These are phyloP conservation scores for Parachaetomium inaequale DNA, from an alignment of 495 filamentous ascomycete genomes.

Conservation along the genomic window DNA sequence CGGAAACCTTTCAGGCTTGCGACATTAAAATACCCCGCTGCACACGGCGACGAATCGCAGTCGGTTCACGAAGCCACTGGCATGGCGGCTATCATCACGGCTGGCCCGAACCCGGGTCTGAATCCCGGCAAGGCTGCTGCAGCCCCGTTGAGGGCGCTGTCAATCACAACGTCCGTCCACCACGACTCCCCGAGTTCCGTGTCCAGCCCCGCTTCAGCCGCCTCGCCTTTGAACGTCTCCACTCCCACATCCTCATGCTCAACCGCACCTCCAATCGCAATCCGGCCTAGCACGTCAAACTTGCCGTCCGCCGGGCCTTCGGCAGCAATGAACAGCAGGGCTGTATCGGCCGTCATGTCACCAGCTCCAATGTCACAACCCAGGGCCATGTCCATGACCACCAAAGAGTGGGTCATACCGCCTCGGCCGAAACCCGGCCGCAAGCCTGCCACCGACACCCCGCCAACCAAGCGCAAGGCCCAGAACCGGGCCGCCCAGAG, in stretches of 20 bases:
- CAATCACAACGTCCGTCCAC: conserved; percentile 21
- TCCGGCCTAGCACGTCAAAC: conserved; percentile 29
- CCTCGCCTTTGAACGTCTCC: conserved; percentile 27
- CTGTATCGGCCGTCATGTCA: conserved; percentile 28
- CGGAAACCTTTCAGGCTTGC: conserved; percentile 6
- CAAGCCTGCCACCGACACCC: conserved; percentile 87
- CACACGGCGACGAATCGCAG: conserved; percentile 11
- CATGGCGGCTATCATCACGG: conserved; percentile 17
- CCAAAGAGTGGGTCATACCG: conserved; percentile 83
- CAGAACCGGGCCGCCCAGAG: conserved; percentile 93
- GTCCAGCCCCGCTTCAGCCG: conserved; percentile 30
- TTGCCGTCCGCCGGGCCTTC: conserved; percentile 16
- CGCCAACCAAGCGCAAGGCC: conserved; percentile 85
- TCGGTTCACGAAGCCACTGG: background rate
- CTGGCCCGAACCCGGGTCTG: background rate
- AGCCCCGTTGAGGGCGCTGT: conserved; percentile 13
- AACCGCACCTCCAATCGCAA: conserved; percentile 26
- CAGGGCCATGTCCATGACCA: conserved; percentile 54
- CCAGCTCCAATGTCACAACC: conserved; percentile 19
- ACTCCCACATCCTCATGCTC: conserved; percentile 25
- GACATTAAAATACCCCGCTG: conserved; percentile 18
- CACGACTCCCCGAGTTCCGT: conserved; percentile 20
- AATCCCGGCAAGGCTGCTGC: background rate
- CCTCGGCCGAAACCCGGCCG: conserved; percentile 89
- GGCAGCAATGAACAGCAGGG: conserved; percentile 22